phyloP scores from a whole-genome alignment of 176 grass and related monocot species.

The Avena atlantica region DNA sequence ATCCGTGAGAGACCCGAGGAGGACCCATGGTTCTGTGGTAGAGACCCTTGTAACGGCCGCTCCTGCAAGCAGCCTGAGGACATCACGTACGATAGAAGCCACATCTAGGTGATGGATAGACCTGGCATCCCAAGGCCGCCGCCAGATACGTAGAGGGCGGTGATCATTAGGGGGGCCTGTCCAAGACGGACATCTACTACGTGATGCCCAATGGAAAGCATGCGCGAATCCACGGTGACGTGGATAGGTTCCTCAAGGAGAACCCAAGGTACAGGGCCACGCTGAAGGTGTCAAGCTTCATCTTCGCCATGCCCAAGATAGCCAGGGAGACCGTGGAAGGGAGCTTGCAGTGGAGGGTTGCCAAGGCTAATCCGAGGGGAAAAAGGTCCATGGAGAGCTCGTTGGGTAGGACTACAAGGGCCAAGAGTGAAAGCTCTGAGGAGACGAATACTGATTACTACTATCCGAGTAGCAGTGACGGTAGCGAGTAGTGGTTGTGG shows the following conservation, averaged over 20 bases:
- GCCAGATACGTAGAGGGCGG: constrained; percentile 48
- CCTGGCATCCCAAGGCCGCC: constrained; percentile 72
- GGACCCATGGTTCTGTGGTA: constrained; percentile 73
- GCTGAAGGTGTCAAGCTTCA: too few relatives aligned
- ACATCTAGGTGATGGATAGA: constrained; percentile 65
- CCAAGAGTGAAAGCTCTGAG: constrained; percentile 3
- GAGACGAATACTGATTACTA: not conserved
- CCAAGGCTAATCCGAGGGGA: constrained; percentile 1
- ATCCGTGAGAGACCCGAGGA: constrained; percentile 64
- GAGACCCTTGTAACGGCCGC: not conserved
- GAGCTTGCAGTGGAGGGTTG: constrained; percentile 33
- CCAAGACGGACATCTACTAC: constrained; percentile 80
- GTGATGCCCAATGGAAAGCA: constrained; percentile 71
- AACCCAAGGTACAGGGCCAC: not conserved
- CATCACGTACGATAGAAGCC: constrained; percentile 59
- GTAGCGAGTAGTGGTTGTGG: not conserved
- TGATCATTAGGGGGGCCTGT: constrained; percentile 65
- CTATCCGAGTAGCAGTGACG: not conserved
- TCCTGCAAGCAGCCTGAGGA: constrained; percentile 65
- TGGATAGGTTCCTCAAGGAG: constrained; percentile 59
- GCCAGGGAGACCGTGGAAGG: constrained; percentile 40
- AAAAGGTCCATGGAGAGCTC: constrained; percentile 17
- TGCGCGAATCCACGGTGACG: constrained; percentile 36
- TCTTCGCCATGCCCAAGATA: not conserved
- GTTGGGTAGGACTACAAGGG: constrained; percentile 13